phyloP scores from a whole-genome alignment of 257 asterid species.

The Henckelia pumila region DNA sequence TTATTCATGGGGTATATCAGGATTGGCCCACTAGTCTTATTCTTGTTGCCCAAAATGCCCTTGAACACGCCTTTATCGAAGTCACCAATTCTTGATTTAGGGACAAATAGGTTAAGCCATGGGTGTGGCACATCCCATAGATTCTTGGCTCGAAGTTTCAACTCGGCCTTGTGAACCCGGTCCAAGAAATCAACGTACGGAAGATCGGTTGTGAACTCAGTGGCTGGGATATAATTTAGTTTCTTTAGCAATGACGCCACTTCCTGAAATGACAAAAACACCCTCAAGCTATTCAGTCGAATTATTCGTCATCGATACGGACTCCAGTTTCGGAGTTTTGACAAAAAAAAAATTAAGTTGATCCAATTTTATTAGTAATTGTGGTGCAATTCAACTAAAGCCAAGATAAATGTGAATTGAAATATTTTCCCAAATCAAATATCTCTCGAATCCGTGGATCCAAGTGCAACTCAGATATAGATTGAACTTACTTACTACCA shows the following conservation, averaged over 20 bases:
- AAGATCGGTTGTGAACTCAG: constrained; percentile 65
- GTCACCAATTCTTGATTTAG: constrained; percentile 64
- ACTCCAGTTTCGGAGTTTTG: no score
- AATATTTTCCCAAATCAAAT: no score
- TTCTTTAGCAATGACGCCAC: constrained; percentile 47
- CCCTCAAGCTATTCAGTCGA: background rate
- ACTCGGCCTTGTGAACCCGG: constrained; percentile 89
- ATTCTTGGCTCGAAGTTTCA: constrained; percentile 62
- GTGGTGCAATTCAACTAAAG: no score
- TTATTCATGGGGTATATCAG: constrained; percentile 82
- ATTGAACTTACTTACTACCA: no score
- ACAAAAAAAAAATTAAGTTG: no score
- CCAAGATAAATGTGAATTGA: no score
- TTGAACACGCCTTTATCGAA: constrained; percentile 71
- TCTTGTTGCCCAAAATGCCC: constrained; percentile 72
- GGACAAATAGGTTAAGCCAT: constrained; percentile 79
- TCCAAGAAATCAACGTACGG: constrained; percentile 68
- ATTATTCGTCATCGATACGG: no score
- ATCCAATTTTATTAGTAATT: no score
- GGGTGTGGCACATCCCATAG: constrained; percentile 93
- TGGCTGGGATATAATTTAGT: constrained; percentile 51
- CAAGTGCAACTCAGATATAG: no score
- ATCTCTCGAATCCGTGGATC: no score
- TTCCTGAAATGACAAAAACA: constrained; percentile 36
- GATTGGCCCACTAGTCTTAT: constrained; percentile 72